Evolutionary conservation across 805 yeast genomes (phyloP).

Genomic region (Kuraishia capsulata): DNA sequence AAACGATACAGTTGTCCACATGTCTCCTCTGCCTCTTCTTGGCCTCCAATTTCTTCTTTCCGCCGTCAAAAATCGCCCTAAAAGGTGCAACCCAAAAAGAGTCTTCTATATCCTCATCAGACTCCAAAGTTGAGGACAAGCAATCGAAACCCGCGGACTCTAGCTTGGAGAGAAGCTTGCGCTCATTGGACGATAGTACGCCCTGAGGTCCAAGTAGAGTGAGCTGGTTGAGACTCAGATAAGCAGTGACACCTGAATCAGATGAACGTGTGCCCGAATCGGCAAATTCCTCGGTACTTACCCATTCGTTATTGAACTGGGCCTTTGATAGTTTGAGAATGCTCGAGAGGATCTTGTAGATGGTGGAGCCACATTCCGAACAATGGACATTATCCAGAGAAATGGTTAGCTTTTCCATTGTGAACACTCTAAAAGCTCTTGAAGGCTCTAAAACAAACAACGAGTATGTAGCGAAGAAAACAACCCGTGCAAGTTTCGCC

Average conservation of each 20-base stretch:
- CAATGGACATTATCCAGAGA: conserved; percentile 45
- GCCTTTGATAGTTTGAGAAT: conserved; percentile 8
- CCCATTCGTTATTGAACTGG: conserved; percentile 8
- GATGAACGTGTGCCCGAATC: conserved; percentile 7
- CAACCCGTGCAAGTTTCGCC: background rate
- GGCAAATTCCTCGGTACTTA: conserved; percentile 7
- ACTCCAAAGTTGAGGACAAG: conserved; percentile 9
- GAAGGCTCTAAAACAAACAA: background rate
- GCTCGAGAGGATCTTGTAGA: conserved; percentile 19
- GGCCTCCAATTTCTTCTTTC: conserved; percentile 11
- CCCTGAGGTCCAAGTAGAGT: conserved; percentile 15
- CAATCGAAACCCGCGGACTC: conserved; percentile 28
- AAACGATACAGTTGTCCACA: conserved; percentile 29
- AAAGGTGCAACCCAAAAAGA: conserved; percentile 9
- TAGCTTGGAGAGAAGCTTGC: conserved; percentile 18
- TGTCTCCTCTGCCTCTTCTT: conserved; percentile 22
- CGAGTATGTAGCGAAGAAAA: conserved; percentile 1
- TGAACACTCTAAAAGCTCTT: background rate
- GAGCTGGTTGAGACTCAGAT: conserved; percentile 10
- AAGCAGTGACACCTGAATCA: conserved; percentile 1
- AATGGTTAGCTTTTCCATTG: conserved; percentile 15
- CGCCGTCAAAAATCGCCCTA: conserved; percentile 8
- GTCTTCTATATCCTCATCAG: background rate
- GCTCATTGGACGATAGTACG: conserved; percentile 12
- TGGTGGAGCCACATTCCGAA: conserved; percentile 34